These are phyloP conservation scores for Pyricularia grisea DNA, from an alignment of 2,329 filamentous ascomycete genomes.

Conservation along the genomic window DNA sequence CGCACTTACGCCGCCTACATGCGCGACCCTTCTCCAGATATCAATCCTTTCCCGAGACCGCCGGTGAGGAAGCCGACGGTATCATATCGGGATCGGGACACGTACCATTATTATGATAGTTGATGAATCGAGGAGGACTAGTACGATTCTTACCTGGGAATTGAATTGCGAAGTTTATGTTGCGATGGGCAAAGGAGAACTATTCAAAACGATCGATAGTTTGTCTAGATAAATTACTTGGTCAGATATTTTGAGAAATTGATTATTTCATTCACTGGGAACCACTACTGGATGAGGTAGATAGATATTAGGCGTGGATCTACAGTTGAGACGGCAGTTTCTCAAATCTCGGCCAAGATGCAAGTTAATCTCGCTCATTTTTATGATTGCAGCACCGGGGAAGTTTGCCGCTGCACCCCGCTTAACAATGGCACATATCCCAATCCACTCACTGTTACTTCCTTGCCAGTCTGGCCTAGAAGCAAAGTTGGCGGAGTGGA, in stretches of 20 bases:
- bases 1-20: background rate
- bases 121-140: background rate
- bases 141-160: no score
- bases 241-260: no score
- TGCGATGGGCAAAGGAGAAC: no score
- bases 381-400: background rate
- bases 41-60: background rate
- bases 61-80: background rate
- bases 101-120: background rate
- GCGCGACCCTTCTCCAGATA: background rate
- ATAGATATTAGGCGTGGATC: background rate
- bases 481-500: background rate
- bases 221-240: no score
- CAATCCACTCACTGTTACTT: background rate
- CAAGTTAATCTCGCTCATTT: no score
- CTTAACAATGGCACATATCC: background rate
- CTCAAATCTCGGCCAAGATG: background rate
- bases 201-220: no score
- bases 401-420: background rate
- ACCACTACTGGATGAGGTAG: no score
- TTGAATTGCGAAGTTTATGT: no score
- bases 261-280: no score
- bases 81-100: background rate
- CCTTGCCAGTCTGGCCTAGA: background rate
- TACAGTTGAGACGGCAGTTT: background rate